These are phyloP conservation scores for Xylariaceae sp. DNA, from an alignment of 2,329 filamentous ascomycete genomes.

Conservation along the genomic window DNA sequence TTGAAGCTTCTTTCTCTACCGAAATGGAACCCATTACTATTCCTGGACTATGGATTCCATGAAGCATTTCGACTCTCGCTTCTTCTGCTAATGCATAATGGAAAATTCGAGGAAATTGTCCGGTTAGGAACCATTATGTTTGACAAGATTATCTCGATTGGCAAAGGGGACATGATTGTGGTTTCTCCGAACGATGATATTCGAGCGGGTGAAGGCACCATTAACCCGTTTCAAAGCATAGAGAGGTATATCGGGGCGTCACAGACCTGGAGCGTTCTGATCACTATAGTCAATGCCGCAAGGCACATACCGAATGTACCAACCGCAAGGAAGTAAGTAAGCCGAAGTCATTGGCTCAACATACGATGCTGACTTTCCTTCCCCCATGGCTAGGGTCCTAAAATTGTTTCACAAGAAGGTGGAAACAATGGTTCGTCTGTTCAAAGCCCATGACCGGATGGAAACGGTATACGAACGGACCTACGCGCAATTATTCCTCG, in stretches of 20 bases:
- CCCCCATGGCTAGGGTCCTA: not conserved
- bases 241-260: slow-evolving; percentile 2
- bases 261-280: slow-evolving; percentile 6
- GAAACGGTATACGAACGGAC: slow-evolving; percentile 4
- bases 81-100: slow-evolving; percentile 13
- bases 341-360: not conserved
- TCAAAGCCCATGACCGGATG: not conserved
- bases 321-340: slow-evolving; percentile 6
- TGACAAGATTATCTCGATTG: slow-evolving; percentile 21
- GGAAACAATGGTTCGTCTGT: not conserved
- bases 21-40: slow-evolving; percentile 21
- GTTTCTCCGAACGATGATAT: not conserved
- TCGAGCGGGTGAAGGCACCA: not conserved
- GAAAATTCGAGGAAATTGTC: slow-evolving; percentile 23
- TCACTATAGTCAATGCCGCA: not conserved
- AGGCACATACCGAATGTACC: not conserved
- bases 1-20: slow-evolving; percentile 20
- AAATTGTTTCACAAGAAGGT: slow-evolving; percentile 1
- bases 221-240: no score
- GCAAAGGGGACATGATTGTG: not conserved
- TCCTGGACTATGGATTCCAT: slow-evolving; percentile 23
- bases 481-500: slow-evolving; percentile 6
- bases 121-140: slow-evolving; percentile 20
- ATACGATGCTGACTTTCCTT: slow-evolving; percentile 1
- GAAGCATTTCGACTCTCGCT: slow-evolving; percentile 22